phyloP scores from a whole-genome alignment of 805 yeast species.

The Hanseniaspora vineae region DNA sequence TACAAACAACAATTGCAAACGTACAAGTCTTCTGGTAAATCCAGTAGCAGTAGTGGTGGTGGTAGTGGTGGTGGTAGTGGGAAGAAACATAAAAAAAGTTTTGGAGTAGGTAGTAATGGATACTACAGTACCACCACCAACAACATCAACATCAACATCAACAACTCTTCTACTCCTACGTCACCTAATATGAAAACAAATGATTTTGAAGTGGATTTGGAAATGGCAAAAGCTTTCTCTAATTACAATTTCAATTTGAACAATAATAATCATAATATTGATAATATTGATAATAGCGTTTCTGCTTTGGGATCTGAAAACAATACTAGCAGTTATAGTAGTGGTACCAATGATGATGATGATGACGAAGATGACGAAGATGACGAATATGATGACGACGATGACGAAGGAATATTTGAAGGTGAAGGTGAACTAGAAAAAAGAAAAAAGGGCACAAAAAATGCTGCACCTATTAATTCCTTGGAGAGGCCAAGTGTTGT shows the following conservation, averaged over 20 bases:
- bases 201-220: constrained; percentile 23
- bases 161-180: constrained; percentile 2
- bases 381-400: not conserved
- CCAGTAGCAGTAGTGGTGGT: too few relatives aligned
- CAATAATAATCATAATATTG: too few relatives aligned
- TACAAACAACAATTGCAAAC: too few relatives aligned
- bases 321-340: too few relatives aligned
- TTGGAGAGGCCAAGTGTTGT: not conserved
- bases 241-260: not conserved
- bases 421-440: not conserved
- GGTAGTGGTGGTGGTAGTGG: too few relatives aligned
- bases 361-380: not conserved
- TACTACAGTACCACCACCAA: too few relatives aligned
- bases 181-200: constrained; percentile 6
- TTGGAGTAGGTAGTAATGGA: too few relatives aligned
- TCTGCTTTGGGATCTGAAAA: too few relatives aligned
- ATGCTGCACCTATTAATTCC: not conserved
- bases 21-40: too few relatives aligned
- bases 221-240: constrained; percentile 24
- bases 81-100: too few relatives aligned
- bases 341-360: too few relatives aligned
- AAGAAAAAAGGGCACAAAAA: not conserved
- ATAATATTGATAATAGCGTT: not conserved
- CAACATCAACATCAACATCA: too few relatives aligned
- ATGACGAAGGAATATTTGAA: not conserved